Conservation (phyloP, 2,329 filamentous ascomycete species). For the Penicillium sp. region DNA sequence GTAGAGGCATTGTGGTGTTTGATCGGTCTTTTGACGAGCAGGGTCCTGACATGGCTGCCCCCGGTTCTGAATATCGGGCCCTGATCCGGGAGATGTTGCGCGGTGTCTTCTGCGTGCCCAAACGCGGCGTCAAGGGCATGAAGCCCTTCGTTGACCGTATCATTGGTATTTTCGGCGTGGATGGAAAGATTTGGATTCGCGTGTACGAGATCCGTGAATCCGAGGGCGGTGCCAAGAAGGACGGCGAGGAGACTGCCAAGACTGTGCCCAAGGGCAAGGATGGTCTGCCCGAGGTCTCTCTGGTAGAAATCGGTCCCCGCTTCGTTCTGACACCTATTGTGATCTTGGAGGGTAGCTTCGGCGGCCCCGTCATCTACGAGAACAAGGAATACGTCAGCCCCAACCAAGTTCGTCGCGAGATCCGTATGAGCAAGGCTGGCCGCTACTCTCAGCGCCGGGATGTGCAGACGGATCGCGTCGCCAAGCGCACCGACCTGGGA, state of each 20-base stretch:
- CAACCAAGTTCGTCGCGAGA: slow-evolving; percentile 84
- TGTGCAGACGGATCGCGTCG: slow-evolving; percentile 64
- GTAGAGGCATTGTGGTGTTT: slow-evolving; percentile 84
- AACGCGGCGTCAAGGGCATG: slow-evolving; percentile 71
- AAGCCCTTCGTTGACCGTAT: slow-evolving; percentile 97
- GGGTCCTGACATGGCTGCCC: slow-evolving; percentile 65
- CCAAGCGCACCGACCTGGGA: slow-evolving; percentile 72
- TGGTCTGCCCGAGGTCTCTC: slow-evolving; percentile 66
- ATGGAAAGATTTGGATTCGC: slow-evolving; percentile 92
- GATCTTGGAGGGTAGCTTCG: slow-evolving; percentile 91
- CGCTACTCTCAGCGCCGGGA: slow-evolving; percentile 74
- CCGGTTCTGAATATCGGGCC: slow-evolving; percentile 43
- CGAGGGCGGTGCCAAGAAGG: slow-evolving; percentile 55
- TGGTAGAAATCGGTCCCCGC: slow-evolving; percentile 90
- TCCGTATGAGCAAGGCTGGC: slow-evolving; percentile 69
- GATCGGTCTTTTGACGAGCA: slow-evolving; percentile 78
- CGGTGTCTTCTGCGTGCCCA: slow-evolving; percentile 88
- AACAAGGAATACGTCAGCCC: slow-evolving; percentile 96
- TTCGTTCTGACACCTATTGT: slow-evolving; percentile 93
- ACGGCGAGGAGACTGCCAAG: slow-evolving; percentile 40
- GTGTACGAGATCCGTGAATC: slow-evolving; percentile 91
- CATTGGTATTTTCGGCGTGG: slow-evolving; percentile 83
- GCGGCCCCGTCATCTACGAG: slow-evolving; percentile 94
- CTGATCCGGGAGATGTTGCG: slow-evolving; percentile 78
- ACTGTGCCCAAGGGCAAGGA: slow-evolving; percentile 44